Evolutionary conservation across 495 filamentous ascomycete species (phyloP), one percentile per base, ranked within the genome.

Genomic region (Barbatosphaeria neglecta): DNA sequence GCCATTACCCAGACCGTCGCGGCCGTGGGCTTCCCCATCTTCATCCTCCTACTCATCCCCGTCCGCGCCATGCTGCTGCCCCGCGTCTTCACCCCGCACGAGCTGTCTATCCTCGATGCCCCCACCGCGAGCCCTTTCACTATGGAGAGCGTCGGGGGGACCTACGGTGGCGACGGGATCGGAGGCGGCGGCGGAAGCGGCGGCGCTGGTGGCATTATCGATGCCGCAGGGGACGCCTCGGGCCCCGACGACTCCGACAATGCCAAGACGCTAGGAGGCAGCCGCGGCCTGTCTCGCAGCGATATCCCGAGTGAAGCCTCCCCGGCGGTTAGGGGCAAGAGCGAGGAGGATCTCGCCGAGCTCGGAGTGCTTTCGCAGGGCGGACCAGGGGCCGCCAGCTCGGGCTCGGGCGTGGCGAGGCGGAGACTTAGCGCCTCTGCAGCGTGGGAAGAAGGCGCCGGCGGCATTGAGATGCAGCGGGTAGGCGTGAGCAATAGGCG

Each of bases 1-100:
- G 90, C 87, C n/a, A 90, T 95, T 53, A 90, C 88, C 8, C 89
- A 96, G 64, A 95, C 90, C 0, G 86, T 95, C 42, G 90, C 87
- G 8, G 90, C 90, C 15, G 92, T 97, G 35, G 86, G 90, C 2
- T 97, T 95, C 58, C 90, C 90, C 4, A 77, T 95, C 7, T 77
- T 95, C 45, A 93, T 97, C 57, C 56, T 93, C 11, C 54, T 79
- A 16, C 64, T 95, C 15, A 82, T 96, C n/a, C 90, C 90, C 0
- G 60, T 86, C 1, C 69, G 90, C 8, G 81, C 81, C 8, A 72
- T 82, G 44, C 37, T 90, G n/a, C 54, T 97, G 48, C 88, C 89
- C 4, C 65, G 66, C 35, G 80, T 74, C 64, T 85, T 96, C 51
- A 70, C 67, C 0, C 53, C 65, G 0, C 72, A 81, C 52, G 90